A percentile compares a stretch with the other conserved stretches of the same genome.
Evolutionary conservation across 164 flowering plant species (phyloP).

Genomic region (Nymphaea colorata): DNA sequence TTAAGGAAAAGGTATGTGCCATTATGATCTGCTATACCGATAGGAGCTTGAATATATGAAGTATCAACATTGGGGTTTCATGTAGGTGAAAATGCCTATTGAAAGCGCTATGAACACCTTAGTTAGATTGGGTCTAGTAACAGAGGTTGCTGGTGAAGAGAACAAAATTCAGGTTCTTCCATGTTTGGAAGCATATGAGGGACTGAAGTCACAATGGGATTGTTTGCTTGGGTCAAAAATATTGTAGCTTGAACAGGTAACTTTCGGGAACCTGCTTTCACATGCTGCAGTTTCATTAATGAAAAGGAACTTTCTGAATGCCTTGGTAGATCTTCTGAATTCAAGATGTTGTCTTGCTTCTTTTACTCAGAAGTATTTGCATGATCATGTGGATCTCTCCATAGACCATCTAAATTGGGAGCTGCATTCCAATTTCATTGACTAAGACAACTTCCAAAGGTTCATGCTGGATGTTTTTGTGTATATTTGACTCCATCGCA

Average conservation of each 20-base stretch:
- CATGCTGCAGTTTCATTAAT: background rate
- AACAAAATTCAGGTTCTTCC: constrained; percentile 39
- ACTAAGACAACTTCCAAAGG: too few relatives aligned
- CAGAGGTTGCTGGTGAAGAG: constrained; percentile 29
- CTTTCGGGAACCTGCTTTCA: background rate
- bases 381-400: background rate
- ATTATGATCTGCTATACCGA: background rate
- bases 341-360: background rate
- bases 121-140: constrained; percentile 59
- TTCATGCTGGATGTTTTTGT: too few relatives aligned
- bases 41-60: background rate
- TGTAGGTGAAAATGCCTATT: constrained; percentile 87
- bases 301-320: background rate
- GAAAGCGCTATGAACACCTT: constrained; percentile 58
- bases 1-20: constrained; percentile 51
- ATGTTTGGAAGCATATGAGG: constrained; percentile 37
- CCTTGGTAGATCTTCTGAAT: too few relatives aligned
- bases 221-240: constrained; percentile 25
- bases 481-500: too few relatives aligned
- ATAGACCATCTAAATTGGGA: background rate
- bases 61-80: background rate
- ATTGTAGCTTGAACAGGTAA: background rate
- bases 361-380: background rate
- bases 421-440: background rate
- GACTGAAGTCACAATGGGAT: constrained; percentile 65